Evolutionary conservation across 2,329 filamentous ascomycete genomes (phyloP).

Genomic region (Fusarium bulbicola): DNA sequence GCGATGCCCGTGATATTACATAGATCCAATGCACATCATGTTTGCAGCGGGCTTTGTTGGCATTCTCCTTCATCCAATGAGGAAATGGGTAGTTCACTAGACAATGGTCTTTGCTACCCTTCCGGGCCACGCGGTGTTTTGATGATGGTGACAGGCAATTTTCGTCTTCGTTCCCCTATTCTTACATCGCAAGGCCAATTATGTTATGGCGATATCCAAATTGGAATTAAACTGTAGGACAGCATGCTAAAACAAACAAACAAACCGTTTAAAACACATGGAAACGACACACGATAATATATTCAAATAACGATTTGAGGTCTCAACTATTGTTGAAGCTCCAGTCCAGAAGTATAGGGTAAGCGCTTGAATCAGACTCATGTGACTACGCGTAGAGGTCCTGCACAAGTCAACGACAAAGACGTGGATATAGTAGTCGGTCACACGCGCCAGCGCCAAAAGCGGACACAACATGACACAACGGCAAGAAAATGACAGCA

Average conservation of each 20-base stretch:
- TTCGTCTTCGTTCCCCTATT: background rate
- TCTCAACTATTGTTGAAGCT: too few relatives aligned
- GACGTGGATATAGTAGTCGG: constrained; percentile 9
- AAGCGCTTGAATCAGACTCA: constrained; percentile 13
- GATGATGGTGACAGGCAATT: background rate
- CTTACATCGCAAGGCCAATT: background rate
- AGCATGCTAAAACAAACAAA: background rate
- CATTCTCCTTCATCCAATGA: constrained; percentile 13
- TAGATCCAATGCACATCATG: constrained; percentile 35
- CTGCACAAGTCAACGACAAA: constrained; percentile 22
- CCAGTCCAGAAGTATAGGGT: constrained; percentile 11
- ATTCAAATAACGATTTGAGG: background rate
- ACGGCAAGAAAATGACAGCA: constrained; percentile 14
- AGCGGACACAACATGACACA: constrained; percentile 19
- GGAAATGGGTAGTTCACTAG: background rate
- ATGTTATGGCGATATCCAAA: background rate
- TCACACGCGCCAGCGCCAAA: constrained; percentile 37
- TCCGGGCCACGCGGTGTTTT: background rate
- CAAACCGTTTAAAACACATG: background rate
- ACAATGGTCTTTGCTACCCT: background rate
- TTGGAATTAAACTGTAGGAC: background rate
- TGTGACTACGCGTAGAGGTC: constrained; percentile 41
- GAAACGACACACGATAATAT: background rate
- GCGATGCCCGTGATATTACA: background rate
- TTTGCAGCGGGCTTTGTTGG: constrained; percentile 29